A percentile compares a stretch with the other conserved stretches of the same genome.
phyloP scores from a whole-genome alignment of 1,284 basidiomycete species.

The Ceratobasidium sp. region DNA sequence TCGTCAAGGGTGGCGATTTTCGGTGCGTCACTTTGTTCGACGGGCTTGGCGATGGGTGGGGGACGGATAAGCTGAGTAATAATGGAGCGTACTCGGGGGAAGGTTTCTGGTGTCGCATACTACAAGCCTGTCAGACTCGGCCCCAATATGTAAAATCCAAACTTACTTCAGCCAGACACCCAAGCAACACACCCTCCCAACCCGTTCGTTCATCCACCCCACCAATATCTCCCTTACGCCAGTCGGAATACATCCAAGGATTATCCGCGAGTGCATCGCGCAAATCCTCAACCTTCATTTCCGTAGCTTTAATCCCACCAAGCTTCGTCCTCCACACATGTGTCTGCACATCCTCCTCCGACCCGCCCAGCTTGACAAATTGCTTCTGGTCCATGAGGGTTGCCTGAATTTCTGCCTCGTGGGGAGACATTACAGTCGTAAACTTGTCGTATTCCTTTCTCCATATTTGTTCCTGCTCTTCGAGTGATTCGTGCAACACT shows the following conservation, averaged over 20 bases:
- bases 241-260: slow-evolving; percentile 54
- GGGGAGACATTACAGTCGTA: neutral
- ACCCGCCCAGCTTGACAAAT: slow-evolving; percentile 45
- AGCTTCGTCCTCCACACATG: slow-evolving; percentile 52
- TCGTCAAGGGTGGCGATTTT: slow-evolving; percentile 43
- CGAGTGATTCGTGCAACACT: neutral
- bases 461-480: neutral
- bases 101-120: slow-evolving; percentile 76
- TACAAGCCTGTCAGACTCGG: slow-evolving; percentile 48
- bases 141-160: slow-evolving; percentile 7
- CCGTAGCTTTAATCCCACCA: slow-evolving; percentile 51
- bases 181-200: slow-evolving; percentile 84
- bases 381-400: slow-evolving; percentile 28
- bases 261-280: slow-evolving; percentile 66
- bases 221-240: slow-evolving; percentile 75
- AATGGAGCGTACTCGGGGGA: slow-evolving; percentile 76
- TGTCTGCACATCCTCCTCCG: slow-evolving; percentile 54
- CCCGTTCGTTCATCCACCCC: slow-evolving; percentile 50
- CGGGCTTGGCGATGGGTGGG: slow-evolving; percentile 55
- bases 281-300: slow-evolving; percentile 53
- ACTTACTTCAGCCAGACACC: slow-evolving; percentile 86
- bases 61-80: slow-evolving; percentile 74
- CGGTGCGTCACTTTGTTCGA: slow-evolving; percentile 44
- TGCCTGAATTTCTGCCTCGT: neutral
- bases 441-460: neutral